These are phyloP conservation scores for Stemphylium vesicarium DNA, from an alignment of 2,329 filamentous ascomycete species.

Conservation along the genomic window DNA sequence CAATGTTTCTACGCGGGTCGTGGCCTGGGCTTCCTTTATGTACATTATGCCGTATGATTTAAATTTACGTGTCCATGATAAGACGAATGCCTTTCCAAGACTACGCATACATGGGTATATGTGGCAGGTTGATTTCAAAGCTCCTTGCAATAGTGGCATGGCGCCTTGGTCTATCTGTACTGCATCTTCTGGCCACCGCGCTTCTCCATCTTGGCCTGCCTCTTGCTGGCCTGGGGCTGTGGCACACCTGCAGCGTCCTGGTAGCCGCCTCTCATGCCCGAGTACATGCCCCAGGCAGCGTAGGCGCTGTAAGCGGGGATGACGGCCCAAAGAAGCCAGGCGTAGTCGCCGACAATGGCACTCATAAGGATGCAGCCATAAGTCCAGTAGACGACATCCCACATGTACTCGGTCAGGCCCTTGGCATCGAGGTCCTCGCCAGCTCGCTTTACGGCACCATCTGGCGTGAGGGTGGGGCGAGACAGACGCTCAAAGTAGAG, in stretches of 20 bases:
- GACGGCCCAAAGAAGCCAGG: slow-evolving; percentile 66
- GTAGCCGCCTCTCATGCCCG: slow-evolving; percentile 52
- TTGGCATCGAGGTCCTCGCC: slow-evolving; percentile 88
- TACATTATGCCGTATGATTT: slow-evolving; percentile 3
- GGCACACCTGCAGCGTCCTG: slow-evolving; percentile 50
- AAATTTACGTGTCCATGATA: background rate
- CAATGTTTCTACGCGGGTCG: slow-evolving; percentile 67
- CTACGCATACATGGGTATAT: background rate
- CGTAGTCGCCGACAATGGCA: slow-evolving; percentile 80
- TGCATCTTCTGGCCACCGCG: slow-evolving; percentile 56
- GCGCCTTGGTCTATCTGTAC: slow-evolving; percentile 49
- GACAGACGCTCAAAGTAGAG: slow-evolving; percentile 84
- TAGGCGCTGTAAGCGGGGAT: slow-evolving; percentile 57
- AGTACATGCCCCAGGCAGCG: slow-evolving; percentile 55
- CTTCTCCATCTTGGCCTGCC: slow-evolving; percentile 60
- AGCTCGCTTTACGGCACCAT: slow-evolving; percentile 69
- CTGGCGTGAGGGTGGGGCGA: slow-evolving; percentile 73
- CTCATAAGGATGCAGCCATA: slow-evolving; percentile 79
- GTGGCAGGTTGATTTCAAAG: background rate
- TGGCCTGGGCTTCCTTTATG: slow-evolving; percentile 38
- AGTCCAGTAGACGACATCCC: slow-evolving; percentile 94
- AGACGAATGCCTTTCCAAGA: background rate
- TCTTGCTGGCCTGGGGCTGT: slow-evolving; percentile 52
- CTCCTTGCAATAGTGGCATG: background rate
- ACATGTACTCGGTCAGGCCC: slow-evolving; percentile 97